Conservation (phyloP, 495 filamentous ascomycete species). For the Tetracladium setigerum region DNA sequence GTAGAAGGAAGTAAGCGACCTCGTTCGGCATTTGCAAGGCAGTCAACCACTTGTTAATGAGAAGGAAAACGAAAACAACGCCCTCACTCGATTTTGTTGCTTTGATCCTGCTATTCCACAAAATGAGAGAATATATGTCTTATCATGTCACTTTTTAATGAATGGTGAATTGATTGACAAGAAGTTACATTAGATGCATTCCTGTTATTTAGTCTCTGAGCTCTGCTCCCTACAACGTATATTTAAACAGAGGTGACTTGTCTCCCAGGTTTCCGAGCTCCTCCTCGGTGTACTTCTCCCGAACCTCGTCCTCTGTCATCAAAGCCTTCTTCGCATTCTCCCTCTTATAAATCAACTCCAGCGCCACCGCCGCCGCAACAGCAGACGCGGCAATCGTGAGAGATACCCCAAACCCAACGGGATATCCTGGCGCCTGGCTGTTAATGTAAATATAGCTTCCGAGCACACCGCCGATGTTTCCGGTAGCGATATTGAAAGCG, state of each 20-base stretch:
- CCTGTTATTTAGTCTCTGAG: no score
- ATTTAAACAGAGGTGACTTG: slow-evolving; percentile 33
- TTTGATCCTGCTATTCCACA: no score
- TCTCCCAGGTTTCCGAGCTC: slow-evolving; percentile 36
- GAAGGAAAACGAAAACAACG: no score
- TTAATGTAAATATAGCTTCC: slow-evolving; percentile 41
- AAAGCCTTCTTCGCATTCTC: slow-evolving; percentile 23
- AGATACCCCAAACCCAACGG: slow-evolving; percentile 32
- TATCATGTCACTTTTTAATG: no score
- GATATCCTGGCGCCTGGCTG: slow-evolving; percentile 41
- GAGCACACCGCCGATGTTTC: slow-evolving; percentile 48
- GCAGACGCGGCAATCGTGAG: slow-evolving; percentile 23
- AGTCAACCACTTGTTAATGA: no score
- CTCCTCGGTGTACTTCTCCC: slow-evolving; percentile 27
- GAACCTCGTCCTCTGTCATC: slow-evolving; percentile 26
- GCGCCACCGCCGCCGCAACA: slow-evolving; percentile 16
- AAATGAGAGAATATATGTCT: no score
- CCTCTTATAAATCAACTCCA: slow-evolving; percentile 21
- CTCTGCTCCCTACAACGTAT: slow-evolving; percentile 5
- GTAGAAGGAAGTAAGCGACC: no score
- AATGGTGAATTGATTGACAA: no score
- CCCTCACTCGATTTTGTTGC: no score
- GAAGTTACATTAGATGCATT: no score
- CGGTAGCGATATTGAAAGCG: slow-evolving; percentile 46
- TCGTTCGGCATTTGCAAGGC: no score